Percentiles rank a stretch among this genome's conserved stretches.
phyloP scores from a whole-genome alignment of 139 green algal genomes.

The Tetraselmis striata region DNA sequence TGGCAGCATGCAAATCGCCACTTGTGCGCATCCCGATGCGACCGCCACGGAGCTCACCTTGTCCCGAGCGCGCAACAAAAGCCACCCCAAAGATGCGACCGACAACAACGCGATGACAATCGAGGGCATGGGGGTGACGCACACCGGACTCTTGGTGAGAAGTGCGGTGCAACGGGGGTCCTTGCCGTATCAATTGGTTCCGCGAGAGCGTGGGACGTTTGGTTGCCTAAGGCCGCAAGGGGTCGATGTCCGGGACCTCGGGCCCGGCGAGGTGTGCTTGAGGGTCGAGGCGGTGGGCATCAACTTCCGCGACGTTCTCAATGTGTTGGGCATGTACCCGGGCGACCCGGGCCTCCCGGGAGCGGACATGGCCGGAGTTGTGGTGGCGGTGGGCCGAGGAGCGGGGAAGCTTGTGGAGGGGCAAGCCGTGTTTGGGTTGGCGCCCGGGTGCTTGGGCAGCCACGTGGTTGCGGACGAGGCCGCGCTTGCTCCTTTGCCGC shows the following conservation, averaged over 20 bases:
- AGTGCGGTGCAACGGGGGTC: neutral
- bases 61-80: no score
- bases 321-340: conserved; percentile 81
- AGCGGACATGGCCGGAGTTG: conserved; percentile 74
- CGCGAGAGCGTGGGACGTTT: neutral
- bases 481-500: conserved; percentile 47
- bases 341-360: conserved; percentile 74
- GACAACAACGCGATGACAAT: no score
- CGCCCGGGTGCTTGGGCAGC: conserved; percentile 61
- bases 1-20: neutral
- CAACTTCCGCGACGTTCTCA: conserved; percentile 82
- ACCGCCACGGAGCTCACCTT: no score
- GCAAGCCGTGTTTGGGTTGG: conserved; percentile 71
- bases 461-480: conserved; percentile 33
- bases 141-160: neutral
- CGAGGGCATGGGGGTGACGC: neutral
- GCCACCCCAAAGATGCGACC: no score
- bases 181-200: neutral
- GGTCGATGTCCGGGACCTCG: neutral
- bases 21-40: no score
- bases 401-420: conserved; percentile 22
- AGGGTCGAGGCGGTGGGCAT: conserved; percentile 69
- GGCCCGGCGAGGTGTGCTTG: conserved; percentile 13
- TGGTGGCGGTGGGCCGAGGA: conserved; percentile 38
- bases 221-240: neutral